Evolutionary conservation across 2,329 filamentous ascomycete species (phyloP), one percentile per base, ranked within the genome.

Genomic region (Aureobasidium sp.): DNA sequence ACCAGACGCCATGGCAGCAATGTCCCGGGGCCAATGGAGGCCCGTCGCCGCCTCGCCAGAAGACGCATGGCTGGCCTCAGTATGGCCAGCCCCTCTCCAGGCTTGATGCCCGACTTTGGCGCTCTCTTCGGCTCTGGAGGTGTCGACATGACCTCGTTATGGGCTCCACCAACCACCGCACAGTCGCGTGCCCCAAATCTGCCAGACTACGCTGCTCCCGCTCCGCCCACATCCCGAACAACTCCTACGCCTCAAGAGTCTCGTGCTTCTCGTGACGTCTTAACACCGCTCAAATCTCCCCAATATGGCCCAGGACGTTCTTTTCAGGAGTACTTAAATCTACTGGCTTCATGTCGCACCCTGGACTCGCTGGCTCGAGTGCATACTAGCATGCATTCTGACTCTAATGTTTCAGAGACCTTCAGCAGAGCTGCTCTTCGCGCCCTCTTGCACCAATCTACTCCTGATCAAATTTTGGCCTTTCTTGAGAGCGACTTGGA

Each of bases 11-110:
- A 83, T 79, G 83, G 81, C 66, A 85, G 83, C 75, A 78, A 78
- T 65, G 80, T 85, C 3, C 84, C 84, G 11, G 84, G 84, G 2
- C 84, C 84, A 68, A 74, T 86, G 74, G 84, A 87, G 72, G 83
- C 84, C 50, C 78, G 80, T 64, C 77, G 79, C 68, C 76, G 84
- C 59, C 74, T 80, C 49, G 75, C 81, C 3, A 84, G 78, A 70
- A 76, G 84, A 60, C 77, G 79, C 59, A 84, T 85, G 74, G 81
- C 76, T 58, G 77, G 75, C 21, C 68, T 80, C 11, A 77, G 78
- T 39, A 71, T 74, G 21, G 48, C 69, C 69, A 30, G 69, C 36
- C 47, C 39, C 10, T 50, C 61, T 29, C 34, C 57, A n/a, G 44
- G 27, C 8, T 41, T 47, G 36, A 64, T 64, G 60, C 48, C 54